These are phyloP conservation scores for cucumber (Cucumis sativus) DNA, from an alignment of 306 rosid species.

Conservation along the genomic window DNA sequence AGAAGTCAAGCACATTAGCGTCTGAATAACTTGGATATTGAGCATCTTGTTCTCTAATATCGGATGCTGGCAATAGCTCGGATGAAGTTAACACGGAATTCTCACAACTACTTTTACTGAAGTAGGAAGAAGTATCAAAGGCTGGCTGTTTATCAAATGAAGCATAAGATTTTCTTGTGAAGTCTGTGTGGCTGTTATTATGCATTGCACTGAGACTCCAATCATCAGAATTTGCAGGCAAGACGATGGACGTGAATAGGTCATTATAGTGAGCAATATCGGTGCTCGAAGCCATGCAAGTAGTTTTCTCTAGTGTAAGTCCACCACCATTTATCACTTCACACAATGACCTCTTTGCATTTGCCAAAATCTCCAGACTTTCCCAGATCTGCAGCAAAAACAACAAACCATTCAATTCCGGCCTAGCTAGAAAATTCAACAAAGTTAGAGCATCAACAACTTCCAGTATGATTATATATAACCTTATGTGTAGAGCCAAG, in stretches of 20 bases:
- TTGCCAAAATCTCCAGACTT: constrained; percentile 31
- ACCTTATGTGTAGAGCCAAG: constrained; percentile 77
- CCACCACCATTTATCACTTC: constrained; percentile 20
- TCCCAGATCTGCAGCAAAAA: constrained; percentile 43
- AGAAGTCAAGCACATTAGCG: constrained; percentile 14
- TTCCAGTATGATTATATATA: neutral
- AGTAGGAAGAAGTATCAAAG: neutral
- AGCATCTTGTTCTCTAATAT: constrained; percentile 20
- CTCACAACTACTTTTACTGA: constrained; percentile 23
- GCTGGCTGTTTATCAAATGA: neutral
- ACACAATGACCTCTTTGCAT: constrained; percentile 35
- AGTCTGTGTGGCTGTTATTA: constrained; percentile 14
- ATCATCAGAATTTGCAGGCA: constrained; percentile 27
- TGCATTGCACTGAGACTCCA: constrained; percentile 15
- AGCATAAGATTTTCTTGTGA: constrained; percentile 16
- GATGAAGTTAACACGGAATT: constrained; percentile 34
- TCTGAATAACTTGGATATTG: constrained; percentile 9
- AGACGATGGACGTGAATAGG: constrained; percentile 34
- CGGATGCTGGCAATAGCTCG: constrained; percentile 18
- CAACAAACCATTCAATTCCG: neutral
- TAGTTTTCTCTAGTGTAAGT: constrained; percentile 12
- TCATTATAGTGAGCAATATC: constrained; percentile 31
- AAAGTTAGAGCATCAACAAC: neutral
- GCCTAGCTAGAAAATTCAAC: neutral
- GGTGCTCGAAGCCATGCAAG: constrained; percentile 18